These are phyloP conservation scores for Globisporangium heterothallicum DNA, from an alignment of 352 stramenopile species.

Conservation along the genomic window DNA sequence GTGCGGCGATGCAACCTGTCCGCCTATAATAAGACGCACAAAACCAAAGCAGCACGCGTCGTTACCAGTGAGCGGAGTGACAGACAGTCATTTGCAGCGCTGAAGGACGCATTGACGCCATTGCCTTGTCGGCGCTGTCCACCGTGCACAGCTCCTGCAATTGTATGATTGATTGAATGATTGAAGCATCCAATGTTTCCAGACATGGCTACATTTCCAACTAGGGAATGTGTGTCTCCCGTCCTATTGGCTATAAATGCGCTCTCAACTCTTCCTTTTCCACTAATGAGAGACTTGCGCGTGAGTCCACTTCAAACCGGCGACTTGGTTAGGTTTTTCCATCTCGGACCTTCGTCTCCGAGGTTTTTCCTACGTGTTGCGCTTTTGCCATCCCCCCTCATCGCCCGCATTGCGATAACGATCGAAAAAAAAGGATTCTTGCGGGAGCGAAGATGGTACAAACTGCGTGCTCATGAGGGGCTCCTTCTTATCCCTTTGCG, in stretches of 20 bases:
- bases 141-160: too few relatives aligned
- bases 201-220: neutral
- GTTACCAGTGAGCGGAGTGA: too few relatives aligned
- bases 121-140: too few relatives aligned
- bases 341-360: too few relatives aligned
- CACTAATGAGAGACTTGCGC: constrained; percentile 7
- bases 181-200: too few relatives aligned
- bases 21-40: too few relatives aligned
- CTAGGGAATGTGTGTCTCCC: neutral
- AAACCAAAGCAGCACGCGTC: too few relatives aligned
- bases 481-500: neutral
- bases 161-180: too few relatives aligned
- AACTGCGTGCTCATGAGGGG: neutral
- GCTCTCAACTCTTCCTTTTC: neutral
- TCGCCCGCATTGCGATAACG: neutral
- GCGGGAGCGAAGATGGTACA: constrained; percentile 5
- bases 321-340: constrained; percentile 5
- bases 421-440: neutral
- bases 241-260: neutral
- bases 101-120: too few relatives aligned
- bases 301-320: constrained; percentile 4
- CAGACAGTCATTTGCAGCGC: too few relatives aligned
- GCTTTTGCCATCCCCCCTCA: neutral
- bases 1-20: too few relatives aligned
- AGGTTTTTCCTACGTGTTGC: constrained; percentile 12